Evolutionary conservation across 2,329 filamentous ascomycete species (phyloP), one percentile per base, ranked within the genome.

Genomic region (Parasarocladium wereldwijsianum): DNA sequence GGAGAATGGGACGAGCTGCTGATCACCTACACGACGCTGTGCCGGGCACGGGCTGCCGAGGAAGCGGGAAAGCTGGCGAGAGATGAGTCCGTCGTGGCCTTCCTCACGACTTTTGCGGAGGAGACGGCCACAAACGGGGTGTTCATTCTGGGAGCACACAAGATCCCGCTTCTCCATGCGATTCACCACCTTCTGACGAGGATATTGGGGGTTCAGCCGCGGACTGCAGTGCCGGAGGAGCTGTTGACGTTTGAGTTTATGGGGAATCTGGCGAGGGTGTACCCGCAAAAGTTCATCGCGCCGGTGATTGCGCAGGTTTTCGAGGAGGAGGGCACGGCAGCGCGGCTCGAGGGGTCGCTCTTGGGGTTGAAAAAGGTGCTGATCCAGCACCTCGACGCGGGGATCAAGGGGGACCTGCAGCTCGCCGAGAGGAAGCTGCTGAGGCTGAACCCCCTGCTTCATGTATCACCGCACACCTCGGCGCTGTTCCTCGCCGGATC

Each of bases 1-100:
- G 55, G 64, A 29, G 82, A 93, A 53, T 93, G 85, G 85, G 64
- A 77, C 39, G 62, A 69, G 18, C 84, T 79, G 47, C 57, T 92
- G 26, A 69, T 79, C 38, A 76, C 82, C 20, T 94, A 84, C 84
- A 57, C 74, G 12, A 58, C 70, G 8, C 62, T 93, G 6, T 57
- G 71, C 6, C 64, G 75, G 31, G 64, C 74, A 3, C 70, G 85
- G 38, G 51, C 90, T 17, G 60, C 66, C 10, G 56, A 70, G 1
- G 79, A 90, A 36, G 39, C 49, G 26, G 46, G 51, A 20, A 50
- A 55, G 16, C 59, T 70, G 7, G 39, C 52, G 3, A 62, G 66
- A 4, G 70, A 82, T 40, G 62, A 66, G 20, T 73, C 74, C 15
- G 45, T 83, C 4, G 43, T 57, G 2, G 38, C 44, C 0, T 93